phyloP scores from a whole-genome alignment of 202 grass and related monocot species.

The Hordeum pubiflorum region DNA sequence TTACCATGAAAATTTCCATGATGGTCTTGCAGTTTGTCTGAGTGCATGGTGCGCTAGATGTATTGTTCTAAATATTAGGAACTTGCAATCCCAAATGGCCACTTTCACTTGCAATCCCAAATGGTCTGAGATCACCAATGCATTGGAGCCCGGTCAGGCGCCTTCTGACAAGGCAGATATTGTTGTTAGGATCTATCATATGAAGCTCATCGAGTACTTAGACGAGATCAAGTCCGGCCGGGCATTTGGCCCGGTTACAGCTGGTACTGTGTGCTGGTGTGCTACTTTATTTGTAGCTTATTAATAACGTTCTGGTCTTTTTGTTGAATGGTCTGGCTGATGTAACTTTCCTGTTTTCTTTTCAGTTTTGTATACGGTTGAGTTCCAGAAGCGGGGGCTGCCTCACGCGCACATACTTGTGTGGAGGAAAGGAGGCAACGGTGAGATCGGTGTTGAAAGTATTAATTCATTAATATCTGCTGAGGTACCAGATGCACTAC shows the following conservation, averaged over 20 bases:
- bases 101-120: too few relatives aligned
- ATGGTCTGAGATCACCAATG: neutral
- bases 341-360: accelerated
- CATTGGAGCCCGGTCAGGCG: neutral
- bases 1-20: neutral
- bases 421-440: too few relatives aligned
- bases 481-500: neutral
- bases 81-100: neutral
- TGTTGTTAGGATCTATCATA: neutral
- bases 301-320: accelerated
- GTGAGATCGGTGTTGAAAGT: too few relatives aligned
- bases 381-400: too few relatives aligned
- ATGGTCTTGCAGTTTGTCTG: neutral
- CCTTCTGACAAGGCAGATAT: neutral
- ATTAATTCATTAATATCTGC: neutral
- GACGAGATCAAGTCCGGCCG: neutral
- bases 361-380: neutral
- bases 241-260: neutral
- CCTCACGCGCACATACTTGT: too few relatives aligned
- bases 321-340: too few relatives aligned
- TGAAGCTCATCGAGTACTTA: neutral
- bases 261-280: neutral
- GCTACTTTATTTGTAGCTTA: too few relatives aligned
- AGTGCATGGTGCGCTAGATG: neutral
- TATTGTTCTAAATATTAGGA: too few relatives aligned